Evolutionary conservation across 2,329 filamentous ascomycete species (phyloP).

Genomic region (Leptographium flavum): DNA sequence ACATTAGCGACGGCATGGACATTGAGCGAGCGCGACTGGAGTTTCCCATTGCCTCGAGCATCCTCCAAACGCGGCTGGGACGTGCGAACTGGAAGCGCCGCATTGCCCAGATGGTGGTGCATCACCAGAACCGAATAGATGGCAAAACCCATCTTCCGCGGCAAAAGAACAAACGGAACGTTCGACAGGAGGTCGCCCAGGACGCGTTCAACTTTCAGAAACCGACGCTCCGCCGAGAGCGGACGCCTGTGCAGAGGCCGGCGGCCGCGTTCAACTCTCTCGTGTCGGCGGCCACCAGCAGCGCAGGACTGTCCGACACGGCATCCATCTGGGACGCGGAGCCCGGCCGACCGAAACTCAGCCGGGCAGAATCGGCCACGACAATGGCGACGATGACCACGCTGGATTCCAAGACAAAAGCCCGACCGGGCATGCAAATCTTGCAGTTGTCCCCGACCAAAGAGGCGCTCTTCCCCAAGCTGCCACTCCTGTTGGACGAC

Average conservation of each 20-base stretch:
- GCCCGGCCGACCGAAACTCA: background rate
- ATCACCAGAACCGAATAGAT: conserved; percentile 5
- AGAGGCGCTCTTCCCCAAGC: conserved; percentile 5
- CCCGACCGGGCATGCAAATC: background rate
- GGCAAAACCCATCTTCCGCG: conserved; percentile 1
- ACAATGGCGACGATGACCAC: conserved; percentile 8
- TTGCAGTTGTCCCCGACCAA: background rate
- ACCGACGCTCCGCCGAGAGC: conserved; percentile 4
- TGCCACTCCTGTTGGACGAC: conserved; percentile 1
- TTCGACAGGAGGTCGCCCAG: conserved; percentile 8
- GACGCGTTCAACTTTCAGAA: conserved; percentile 10
- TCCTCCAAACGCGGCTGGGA: conserved; percentile 7
- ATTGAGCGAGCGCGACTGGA: conserved; percentile 8
- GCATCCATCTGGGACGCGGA: conserved; percentile 6
- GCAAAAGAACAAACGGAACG: conserved; percentile 1
- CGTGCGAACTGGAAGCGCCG: conserved; percentile 9
- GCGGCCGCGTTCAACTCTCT: conserved; percentile 3
- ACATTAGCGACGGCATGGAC: conserved; percentile 6
- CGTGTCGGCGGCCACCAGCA: conserved; percentile 4
- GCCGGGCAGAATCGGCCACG: conserved; percentile 2
- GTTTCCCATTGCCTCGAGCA: conserved; percentile 8
- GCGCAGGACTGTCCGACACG: conserved; percentile 4
- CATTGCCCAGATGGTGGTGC: conserved; percentile 6
- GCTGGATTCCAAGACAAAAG: background rate
- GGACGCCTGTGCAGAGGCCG: background rate